Evolutionary conservation across 2,329 filamentous ascomycete species (phyloP), one percentile per base, ranked within the genome.

Genomic region (Fusarium algeriense): DNA sequence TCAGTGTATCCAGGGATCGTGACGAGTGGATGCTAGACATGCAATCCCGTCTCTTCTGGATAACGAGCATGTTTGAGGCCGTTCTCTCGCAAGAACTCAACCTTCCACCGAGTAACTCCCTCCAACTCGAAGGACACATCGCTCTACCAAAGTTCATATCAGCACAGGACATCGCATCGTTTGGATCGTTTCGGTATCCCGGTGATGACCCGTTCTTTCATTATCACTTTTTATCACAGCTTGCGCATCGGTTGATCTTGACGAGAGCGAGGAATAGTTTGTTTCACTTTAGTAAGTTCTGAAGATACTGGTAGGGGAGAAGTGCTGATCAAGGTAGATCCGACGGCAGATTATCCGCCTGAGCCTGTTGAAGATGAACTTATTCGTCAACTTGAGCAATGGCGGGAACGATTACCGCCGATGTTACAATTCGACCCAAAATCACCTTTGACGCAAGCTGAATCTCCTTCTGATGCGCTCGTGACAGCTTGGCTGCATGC

Each of bases 1-100:
- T 1, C 0, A 72, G 69, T 1, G 7, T 60, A 3, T 63, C 70
- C 0, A 7, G 62, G 17, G 70, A 72, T 1, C 65, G 70, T 0
- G 70, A 72, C 0, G 69, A 72, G 15, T 73, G 70, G 70, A 73
- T 73, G 70, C 57, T 73, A 0, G 70, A 72, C 17, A 72, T 72
- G 70, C 70, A 72, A 6, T 72, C 70, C 2, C 66, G 70, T 3
- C 61, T 72, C 0, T 72, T 73, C 15, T 72, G 70, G 70, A 72
- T 72, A n/a, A 73, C 70, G 12, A 73, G 69, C 46, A 72, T 73
- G 69, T 72, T 73, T 1, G 69, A 70, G 60, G 69, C 70, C 1
- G 70, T 72, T 1, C 62, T 72, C 1, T 73, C 69, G 0, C 69
- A 72, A 23, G 70, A 72, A 26, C 69, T 72, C 0, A 55, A 73